Evolutionary conservation across 805 yeast species (phyloP).

Genomic region (Diddensiella transvaalensis): DNA sequence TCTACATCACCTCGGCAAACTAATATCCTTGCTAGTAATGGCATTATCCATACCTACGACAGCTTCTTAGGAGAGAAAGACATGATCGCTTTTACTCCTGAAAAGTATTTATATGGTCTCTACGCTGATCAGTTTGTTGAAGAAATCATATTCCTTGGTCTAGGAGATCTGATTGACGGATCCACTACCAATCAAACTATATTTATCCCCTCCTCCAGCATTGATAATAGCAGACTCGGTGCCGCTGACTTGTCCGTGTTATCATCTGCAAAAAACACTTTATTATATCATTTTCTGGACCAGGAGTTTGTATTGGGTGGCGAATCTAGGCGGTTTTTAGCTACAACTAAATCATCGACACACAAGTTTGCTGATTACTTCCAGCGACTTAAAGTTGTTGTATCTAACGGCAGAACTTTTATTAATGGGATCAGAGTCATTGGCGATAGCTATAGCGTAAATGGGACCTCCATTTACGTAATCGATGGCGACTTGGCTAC

Average conservation of each 20-base stretch:
- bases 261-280: slow-evolving; percentile 29
- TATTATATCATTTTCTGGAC: slow-evolving; percentile 64
- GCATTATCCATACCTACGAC: slow-evolving; percentile 49
- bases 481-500: slow-evolving; percentile 56
- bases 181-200: slow-evolving; percentile 52
- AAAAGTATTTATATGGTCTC: slow-evolving; percentile 57
- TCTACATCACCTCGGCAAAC: slow-evolving; percentile 35
- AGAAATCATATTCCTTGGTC: slow-evolving; percentile 61
- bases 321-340: slow-evolving; percentile 16
- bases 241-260: slow-evolving; percentile 17
- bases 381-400: slow-evolving; percentile 51
- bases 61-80: slow-evolving; percentile 25
- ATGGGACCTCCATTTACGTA: slow-evolving; percentile 63
- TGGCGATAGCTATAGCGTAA: slow-evolving; percentile 46
- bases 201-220: slow-evolving; percentile 43
- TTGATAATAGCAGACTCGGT: neutral
- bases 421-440: slow-evolving; percentile 57
- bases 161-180: slow-evolving; percentile 56
- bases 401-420: slow-evolving; percentile 27
- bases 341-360: slow-evolving; percentile 31
- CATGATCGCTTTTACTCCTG: slow-evolving; percentile 44
- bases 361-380: slow-evolving; percentile 61
- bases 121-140: slow-evolving; percentile 61
- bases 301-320: slow-evolving; percentile 31
- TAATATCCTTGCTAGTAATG: slow-evolving; percentile 45